Base-by-base conservation (phyloP, 1,284 basidiomycete species). In the Athelia psychrophila region DNA sequence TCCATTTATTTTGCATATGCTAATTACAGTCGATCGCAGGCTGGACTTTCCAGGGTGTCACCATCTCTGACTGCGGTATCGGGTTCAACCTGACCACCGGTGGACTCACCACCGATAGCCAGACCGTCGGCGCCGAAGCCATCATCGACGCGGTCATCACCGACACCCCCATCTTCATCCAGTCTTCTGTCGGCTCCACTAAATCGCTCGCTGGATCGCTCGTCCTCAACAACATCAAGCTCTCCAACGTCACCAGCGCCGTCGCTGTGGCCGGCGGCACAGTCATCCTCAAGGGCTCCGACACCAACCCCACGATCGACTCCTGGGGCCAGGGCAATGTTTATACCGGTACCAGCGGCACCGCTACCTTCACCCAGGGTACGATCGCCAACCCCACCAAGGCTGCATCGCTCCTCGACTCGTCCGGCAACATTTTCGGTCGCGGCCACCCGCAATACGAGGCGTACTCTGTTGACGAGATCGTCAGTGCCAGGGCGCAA, bases 61-160 rank as follows among this genome's bases (percentile, higher is more conserved):
- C 70, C 3, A 76, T 80, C 60, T 78, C 73, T 54, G 74, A 76
- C 56, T 78, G 74, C 56, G 64, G 70, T 62, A 59, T 77, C 47
- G 79, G 76, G 42, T 80, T 81, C 57, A 68, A 76, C 30, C 57
- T 81, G 45, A 52, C 52, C 24, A 73, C 75, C 3, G 77, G 75
- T n/a, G 70, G 70, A 22, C 58, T 52, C 25, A 64, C 60, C 8
- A 19, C 38, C 25, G 48, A 47, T 3, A 52, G 48, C 16, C 71
- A 71, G 62, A 75, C n/a, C 20, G 16, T 73, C 13, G 83, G 78
- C n/a, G 77, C 76, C 0, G 72, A 80, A 56, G 78, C 81, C 1
- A 83, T 88, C 60, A 79, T 86, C 51, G 85, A 88, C 58, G 81
- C 79, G 8, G 70, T 74, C 8, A 77, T 81, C 32, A 72, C 67